Conservation (phyloP, 441 rosid genomes). For the Pelargonium citronellum region DNA sequence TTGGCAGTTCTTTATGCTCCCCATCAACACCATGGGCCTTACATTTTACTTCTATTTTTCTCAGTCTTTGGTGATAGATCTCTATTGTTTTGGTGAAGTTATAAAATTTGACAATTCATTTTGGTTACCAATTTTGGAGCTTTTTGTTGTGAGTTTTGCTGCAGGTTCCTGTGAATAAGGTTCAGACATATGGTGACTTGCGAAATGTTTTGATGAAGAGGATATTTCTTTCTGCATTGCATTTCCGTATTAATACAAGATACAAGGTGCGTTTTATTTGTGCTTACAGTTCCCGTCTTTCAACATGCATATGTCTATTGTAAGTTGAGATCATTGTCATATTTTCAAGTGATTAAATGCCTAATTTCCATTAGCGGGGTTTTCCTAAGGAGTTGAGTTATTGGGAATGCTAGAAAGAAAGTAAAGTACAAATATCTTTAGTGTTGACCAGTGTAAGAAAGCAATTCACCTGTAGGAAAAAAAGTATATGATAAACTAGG, state of each 20-base stretch:
- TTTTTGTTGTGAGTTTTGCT: conserved; percentile 25
- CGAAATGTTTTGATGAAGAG: conserved; percentile 96
- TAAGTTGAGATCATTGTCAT: conserved; percentile 8
- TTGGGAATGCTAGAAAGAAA: not conserved
- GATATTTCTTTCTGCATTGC: conserved; percentile 98
- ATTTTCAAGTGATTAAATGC: not conserved
- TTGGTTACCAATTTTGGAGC: conserved; percentile 4
- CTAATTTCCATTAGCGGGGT: not conserved
- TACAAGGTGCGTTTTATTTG: conserved; percentile 68
- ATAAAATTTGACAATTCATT: not conserved
- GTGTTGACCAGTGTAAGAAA: not conserved
- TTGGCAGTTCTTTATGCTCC: not conserved
- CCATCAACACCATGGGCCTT: not conserved
- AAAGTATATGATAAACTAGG: not conserved
- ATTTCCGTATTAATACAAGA: conserved; percentile 94
- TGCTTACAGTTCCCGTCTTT: conserved; percentile 1
- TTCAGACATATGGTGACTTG: conserved; percentile 82
- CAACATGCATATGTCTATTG: not conserved
- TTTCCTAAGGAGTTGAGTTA: not conserved
- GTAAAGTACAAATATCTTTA: not conserved
- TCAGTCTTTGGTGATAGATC: not conserved
- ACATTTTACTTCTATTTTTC: not conserved
- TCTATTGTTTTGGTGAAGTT: not conserved
- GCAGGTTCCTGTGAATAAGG: conserved; percentile 94
- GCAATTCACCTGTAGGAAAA: not conserved